Evolutionary conservation across 805 yeast genomes (phyloP).

Genomic region (Candida michaelii): DNA sequence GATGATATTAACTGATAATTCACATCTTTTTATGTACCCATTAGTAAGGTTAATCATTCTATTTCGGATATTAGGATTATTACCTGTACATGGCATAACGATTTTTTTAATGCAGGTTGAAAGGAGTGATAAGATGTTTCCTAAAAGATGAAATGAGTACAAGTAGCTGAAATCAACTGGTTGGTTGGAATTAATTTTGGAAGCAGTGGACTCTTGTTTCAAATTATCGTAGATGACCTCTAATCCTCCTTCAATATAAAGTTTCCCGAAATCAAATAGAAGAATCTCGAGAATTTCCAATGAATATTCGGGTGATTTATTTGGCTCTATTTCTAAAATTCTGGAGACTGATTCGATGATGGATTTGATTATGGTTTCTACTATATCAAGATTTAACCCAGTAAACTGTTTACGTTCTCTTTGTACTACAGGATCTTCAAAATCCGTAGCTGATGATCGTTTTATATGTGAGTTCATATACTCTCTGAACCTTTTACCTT

Average conservation of each 20-base stretch:
- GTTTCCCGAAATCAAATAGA: slow-evolving; percentile 66
- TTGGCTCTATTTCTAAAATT: slow-evolving; percentile 68
- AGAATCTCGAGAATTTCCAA: slow-evolving; percentile 66
- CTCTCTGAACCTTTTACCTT: slow-evolving; percentile 48
- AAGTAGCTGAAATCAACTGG: slow-evolving; percentile 48
- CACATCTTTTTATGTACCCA: slow-evolving; percentile 57
- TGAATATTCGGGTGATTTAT: slow-evolving; percentile 59
- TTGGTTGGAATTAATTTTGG: slow-evolving; percentile 22
- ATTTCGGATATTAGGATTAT: slow-evolving; percentile 55
- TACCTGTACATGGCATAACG: slow-evolving; percentile 70
- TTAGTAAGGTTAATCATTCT: slow-evolving; percentile 64
- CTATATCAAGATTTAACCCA: slow-evolving; percentile 41
- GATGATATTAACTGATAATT: slow-evolving; percentile 63
- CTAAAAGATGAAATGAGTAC: slow-evolving; percentile 48
- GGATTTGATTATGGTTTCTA: slow-evolving; percentile 65
- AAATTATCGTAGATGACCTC: slow-evolving; percentile 62
- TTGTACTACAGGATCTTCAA: slow-evolving; percentile 20
- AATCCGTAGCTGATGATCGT: slow-evolving; percentile 18
- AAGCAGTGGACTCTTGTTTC: slow-evolving; percentile 27
- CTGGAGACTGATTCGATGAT: slow-evolving; percentile 78
- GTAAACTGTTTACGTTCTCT: slow-evolving; percentile 19
- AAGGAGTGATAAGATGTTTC: slow-evolving; percentile 62
- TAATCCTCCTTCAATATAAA: slow-evolving; percentile 71
- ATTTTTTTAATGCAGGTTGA: slow-evolving; percentile 74
- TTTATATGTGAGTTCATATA: slow-evolving; percentile 51